Conservation (phyloP, 495 filamentous ascomycete species). For the Chlorociboria aeruginascens region DNA sequence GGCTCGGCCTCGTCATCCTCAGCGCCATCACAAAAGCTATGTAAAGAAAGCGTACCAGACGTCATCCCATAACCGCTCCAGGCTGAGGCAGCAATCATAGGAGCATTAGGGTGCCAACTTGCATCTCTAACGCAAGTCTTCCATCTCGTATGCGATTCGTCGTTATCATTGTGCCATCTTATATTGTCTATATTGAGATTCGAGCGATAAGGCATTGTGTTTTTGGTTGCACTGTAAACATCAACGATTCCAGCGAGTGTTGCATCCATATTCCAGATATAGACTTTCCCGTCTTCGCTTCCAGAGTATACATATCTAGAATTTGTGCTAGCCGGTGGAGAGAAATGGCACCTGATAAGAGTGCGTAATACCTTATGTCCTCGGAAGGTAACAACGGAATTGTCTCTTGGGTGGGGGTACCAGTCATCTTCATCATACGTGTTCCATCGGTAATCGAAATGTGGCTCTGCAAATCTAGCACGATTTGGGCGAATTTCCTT, state of each 20-base stretch:
- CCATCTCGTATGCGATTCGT: slow-evolving; percentile 35
- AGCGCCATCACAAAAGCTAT: slow-evolving; percentile 47
- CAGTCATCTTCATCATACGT: slow-evolving; percentile 57
- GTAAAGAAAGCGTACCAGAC: slow-evolving; percentile 53
- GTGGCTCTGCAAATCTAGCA: slow-evolving; percentile 38
- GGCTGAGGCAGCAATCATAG: slow-evolving; percentile 69
- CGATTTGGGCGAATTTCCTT: slow-evolving; percentile 38
- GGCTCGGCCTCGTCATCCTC: slow-evolving; percentile 50
- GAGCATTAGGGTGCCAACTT: slow-evolving; percentile 88
- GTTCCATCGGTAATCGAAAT: slow-evolving; percentile 78
- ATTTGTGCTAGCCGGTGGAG: slow-evolving; percentile 76
- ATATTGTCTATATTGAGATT: slow-evolving; percentile 14
- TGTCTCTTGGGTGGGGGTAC: slow-evolving; percentile 71
- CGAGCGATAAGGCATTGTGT: slow-evolving; percentile 16
- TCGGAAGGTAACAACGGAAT: slow-evolving; percentile 83
- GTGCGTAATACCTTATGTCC: slow-evolving; percentile 83
- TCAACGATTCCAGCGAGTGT: slow-evolving; percentile 74
- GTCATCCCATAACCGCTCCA: slow-evolving; percentile 60
- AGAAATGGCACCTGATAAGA: slow-evolving; percentile 91
- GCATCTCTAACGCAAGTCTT: slow-evolving; percentile 83
- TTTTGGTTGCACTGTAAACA: slow-evolving; percentile 51
- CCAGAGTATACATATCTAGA: slow-evolving; percentile 90
- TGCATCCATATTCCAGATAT: slow-evolving; percentile 89
- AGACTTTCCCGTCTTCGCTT: slow-evolving; percentile 76
- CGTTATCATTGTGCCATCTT: slow-evolving; percentile 14